Conservation (phyloP, 2,329 filamentous ascomycete species). For the Claviceps lovelessii region DNA sequence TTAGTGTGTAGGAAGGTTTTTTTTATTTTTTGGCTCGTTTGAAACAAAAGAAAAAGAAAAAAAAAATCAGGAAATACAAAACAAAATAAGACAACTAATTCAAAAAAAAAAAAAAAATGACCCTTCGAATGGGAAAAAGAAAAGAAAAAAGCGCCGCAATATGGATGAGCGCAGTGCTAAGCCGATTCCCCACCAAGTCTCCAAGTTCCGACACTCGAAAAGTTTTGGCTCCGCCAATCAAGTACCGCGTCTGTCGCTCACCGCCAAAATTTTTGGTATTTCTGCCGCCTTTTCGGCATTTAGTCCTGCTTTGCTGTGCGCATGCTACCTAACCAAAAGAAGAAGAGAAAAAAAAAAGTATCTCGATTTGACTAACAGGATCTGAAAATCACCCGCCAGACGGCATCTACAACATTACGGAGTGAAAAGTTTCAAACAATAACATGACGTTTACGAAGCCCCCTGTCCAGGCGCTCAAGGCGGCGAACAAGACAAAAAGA, state of each 20-base stretch:
- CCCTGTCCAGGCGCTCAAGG: conserved; percentile 26
- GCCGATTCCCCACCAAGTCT: neutral
- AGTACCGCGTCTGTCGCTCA: conserved; percentile 10
- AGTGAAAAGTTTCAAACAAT: neutral
- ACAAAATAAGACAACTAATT: neutral
- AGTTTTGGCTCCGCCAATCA: conserved; percentile 13
- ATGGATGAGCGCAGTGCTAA: neutral
- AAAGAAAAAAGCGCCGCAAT: neutral
- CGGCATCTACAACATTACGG: neutral
- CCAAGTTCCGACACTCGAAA: neutral
- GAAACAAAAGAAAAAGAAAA: neutral
- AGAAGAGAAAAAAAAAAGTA: too few relatives aligned
- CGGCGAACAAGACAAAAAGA: conserved; percentile 66
- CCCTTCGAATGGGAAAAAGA: neutral
- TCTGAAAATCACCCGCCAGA: neutral
- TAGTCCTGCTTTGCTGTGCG: conserved; percentile 2
- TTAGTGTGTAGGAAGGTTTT: neutral
- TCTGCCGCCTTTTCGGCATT: conserved; percentile 14
- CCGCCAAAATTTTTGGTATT: conserved; percentile 25
- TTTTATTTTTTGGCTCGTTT: too few relatives aligned
- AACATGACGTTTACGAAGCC: conserved; percentile 22
- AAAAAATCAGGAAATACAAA: neutral
- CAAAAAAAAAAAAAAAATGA: neutral
- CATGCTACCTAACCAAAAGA: neutral
- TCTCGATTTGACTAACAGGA: too few relatives aligned